Evolutionary conservation across 31 red algal species (phyloP).

Genomic region (Odonthalia washingtoniensis): DNA sequence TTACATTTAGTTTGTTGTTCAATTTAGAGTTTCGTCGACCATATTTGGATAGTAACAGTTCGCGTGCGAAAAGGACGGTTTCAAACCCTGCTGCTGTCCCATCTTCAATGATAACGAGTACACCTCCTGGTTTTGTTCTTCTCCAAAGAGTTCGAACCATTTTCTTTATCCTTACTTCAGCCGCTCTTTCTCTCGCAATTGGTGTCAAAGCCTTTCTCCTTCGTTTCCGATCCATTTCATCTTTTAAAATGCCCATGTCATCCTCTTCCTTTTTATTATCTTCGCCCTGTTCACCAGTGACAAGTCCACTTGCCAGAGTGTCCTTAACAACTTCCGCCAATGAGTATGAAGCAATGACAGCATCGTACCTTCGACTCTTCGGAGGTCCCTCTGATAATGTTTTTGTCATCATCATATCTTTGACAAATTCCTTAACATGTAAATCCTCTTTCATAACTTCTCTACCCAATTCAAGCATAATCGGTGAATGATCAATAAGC

Average conservation of each 20-base stretch:
- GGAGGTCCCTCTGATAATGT: neutral
- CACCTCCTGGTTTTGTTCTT: slow-evolving; percentile 35
- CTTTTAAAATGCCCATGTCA: neutral
- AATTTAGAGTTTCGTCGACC: too few species aligned
- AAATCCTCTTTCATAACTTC: slow-evolving; percentile 6
- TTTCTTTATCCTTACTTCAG: slow-evolving; percentile 50
- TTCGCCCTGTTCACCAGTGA: neutral
- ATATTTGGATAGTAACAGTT: slow-evolving; percentile 20
- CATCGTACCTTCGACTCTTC: slow-evolving; percentile 38
- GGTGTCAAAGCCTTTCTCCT: neutral
- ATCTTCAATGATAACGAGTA: slow-evolving; percentile 63
- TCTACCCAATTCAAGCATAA: slow-evolving; percentile 21
- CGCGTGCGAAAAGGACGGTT: slow-evolving; percentile 54
- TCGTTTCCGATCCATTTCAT: neutral
- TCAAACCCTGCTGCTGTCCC: slow-evolving; percentile 75
- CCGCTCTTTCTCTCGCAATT: slow-evolving; percentile 15
- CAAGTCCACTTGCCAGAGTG: slow-evolving; percentile 29
- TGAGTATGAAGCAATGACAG: slow-evolving; percentile 60
- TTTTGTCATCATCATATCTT: neutral
- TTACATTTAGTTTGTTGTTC: neutral
- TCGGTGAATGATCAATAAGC: slow-evolving; percentile 28
- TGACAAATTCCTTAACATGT: neutral
- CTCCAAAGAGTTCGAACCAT: slow-evolving; percentile 50
- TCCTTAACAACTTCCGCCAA: slow-evolving; percentile 62
- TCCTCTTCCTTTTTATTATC: neutral